These are phyloP conservation scores for Limnanthes douglasii DNA, from an alignment of 345 rosid genomes.

Conservation along the genomic window DNA sequence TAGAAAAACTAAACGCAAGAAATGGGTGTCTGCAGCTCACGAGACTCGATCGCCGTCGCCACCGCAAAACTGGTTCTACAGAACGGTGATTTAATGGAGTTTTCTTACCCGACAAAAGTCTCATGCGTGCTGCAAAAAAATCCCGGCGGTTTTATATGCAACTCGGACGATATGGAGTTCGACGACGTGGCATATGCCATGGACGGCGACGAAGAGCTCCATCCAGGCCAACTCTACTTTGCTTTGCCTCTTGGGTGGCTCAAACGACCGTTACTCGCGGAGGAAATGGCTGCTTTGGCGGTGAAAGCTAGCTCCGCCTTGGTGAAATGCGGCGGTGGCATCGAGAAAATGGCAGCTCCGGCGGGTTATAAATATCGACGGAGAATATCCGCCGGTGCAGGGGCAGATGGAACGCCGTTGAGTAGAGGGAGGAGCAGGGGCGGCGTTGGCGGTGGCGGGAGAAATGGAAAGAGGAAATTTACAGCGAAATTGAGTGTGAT, in stretches of 20 bases:
- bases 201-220: slow-evolving; percentile 52
- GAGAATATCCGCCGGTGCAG: slow-evolving; percentile 4
- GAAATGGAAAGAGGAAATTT: no score
- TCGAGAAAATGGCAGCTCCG: slow-evolving; percentile 26
- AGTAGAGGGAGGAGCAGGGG: slow-evolving; percentile 12
- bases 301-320: slow-evolving; percentile 91
- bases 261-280: slow-evolving; percentile 44
- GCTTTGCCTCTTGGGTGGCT: slow-evolving; percentile 52
- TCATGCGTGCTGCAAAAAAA: slow-evolving; percentile 43
- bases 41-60: slow-evolving; percentile 41
- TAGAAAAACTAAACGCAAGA: neutral
- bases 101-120: slow-evolving; percentile 51
- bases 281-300: slow-evolving; percentile 98
- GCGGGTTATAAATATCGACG: slow-evolving; percentile 13
- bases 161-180: slow-evolving; percentile 90
- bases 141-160: slow-evolving; percentile 64
- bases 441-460: no score
- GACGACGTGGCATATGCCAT: slow-evolving; percentile 57
- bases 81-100: slow-evolving; percentile 69
- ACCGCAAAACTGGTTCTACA: slow-evolving; percentile 72
- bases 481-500: no score
- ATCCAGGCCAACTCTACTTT: slow-evolving; percentile 73
- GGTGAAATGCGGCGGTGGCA: slow-evolving; percentile 9
- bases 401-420: slow-evolving; percentile 7
- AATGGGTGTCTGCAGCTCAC: slow-evolving; percentile 85